Base-by-base conservation (phyloP, 805 yeast genomes). In the Metschnikowia reukaufii region DNA sequence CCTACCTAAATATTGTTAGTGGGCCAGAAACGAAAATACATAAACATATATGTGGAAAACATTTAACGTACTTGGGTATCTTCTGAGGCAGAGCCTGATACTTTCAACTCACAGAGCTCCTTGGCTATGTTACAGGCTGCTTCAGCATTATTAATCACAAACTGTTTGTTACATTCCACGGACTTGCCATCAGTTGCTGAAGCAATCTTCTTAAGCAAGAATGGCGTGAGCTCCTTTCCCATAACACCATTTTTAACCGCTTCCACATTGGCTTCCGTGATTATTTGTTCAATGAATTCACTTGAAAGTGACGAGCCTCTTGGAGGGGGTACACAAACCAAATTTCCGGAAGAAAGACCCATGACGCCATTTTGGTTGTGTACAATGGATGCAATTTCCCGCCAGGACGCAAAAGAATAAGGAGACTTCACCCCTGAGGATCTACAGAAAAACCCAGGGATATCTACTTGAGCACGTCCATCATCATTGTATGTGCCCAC, bases 281-380 rank as follows among this genome's bases (percentile, higher is more conserved):
- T 87, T 16, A 86, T 75, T 1, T 49, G 59, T 47, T 72, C 72
- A 20, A 89, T 85, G 40, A 76, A 68, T 0, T 58, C 68, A 3
- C 78, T 70, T 25, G 78, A 75, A 47, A 89, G 64, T 0, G 95
- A 88, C 32, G 74, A 63, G 4, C 77, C 77, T 7, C 58, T 62
- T 0, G 96, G 95, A 0, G 96, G 91, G 0, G 96, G 96, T 9
- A 87, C 75, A 61, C 96, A 89, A 55, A 89, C 81, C 9, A 90
- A 75, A 48, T 74, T 79, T 0, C 96, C 96, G n/a, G 84, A 77
- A 0, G 70, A 58, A 49, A 88, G 66, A 0, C 70, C 67, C 76
- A 89, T 70, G 2, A 57, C 45, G 7, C 70, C 64, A 44, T 61
- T 64, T 39, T 70, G 75, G 48, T 70, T 62, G 53, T 78, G 64